phyloP scores from a whole-genome alignment of 495 filamentous ascomycete genomes.

The Pyronema domesticum region DNA sequence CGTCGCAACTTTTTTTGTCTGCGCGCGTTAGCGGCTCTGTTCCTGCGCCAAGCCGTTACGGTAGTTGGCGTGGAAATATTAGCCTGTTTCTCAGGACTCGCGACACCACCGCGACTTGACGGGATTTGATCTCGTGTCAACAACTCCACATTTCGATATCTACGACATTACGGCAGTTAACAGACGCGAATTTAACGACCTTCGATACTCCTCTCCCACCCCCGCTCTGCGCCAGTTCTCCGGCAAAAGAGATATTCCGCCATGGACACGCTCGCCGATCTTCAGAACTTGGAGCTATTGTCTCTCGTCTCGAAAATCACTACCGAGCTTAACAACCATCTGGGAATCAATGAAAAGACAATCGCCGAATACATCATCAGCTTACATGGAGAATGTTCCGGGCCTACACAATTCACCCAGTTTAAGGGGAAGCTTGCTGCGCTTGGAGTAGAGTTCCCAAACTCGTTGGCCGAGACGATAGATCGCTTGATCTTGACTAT shows the following conservation, averaged over 20 bases:
- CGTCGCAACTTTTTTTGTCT: too few species aligned
- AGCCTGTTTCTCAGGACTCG: too few species aligned
- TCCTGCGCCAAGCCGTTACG: too few species aligned
- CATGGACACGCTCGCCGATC: slow-evolving; percentile 56
- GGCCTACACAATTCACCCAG: slow-evolving; percentile 41
- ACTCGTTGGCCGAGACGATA: slow-evolving; percentile 75
- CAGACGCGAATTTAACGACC: too few species aligned
- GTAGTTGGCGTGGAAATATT: too few species aligned
- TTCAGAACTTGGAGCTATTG: slow-evolving; percentile 75
- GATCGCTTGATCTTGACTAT: slow-evolving; percentile 74
- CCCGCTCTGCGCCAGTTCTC: too few species aligned
- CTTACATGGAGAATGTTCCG: slow-evolving; percentile 59
- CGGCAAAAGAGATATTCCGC: background rate
- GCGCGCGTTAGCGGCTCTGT: too few species aligned
- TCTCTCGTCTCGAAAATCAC: slow-evolving; percentile 91
- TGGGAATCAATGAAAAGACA: slow-evolving; percentile 84
- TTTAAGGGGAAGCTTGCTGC: slow-evolving; percentile 46
- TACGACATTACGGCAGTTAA: too few species aligned
- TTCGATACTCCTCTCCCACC: too few species aligned
- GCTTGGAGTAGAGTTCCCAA: slow-evolving; percentile 74
- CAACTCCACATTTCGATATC: too few species aligned
- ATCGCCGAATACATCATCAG: slow-evolving; percentile 89
- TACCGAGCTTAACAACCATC: slow-evolving; percentile 80
- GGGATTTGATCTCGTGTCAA: too few species aligned
- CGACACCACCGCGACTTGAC: too few species aligned